Base-by-base conservation (phyloP, 805 yeast genomes). In the Blastobotrys mokoenaii region DNA sequence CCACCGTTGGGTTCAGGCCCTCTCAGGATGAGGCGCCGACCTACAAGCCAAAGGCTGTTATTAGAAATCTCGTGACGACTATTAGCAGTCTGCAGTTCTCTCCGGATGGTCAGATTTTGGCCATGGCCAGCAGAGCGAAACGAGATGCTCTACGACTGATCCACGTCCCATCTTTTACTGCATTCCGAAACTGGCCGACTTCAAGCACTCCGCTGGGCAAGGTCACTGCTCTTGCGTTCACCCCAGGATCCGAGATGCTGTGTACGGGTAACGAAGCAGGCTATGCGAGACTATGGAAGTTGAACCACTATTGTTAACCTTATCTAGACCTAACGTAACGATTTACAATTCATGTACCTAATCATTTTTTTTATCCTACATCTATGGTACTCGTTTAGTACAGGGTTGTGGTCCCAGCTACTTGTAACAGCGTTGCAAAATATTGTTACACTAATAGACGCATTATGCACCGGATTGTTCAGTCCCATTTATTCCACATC, bases 131-230 rank as follows among this genome's bases (percentile, higher is more conserved):
- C 7, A 73, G 94, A 56, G 87, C 82, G 3, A 79, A 81, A 67
- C 79, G 82, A 56, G 97, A 93, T 63, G 85, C 96, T 2, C 69
- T 93, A 49, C 76, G 89, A 57, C 62, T 93, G 51, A 89, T 87
- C 10, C 97, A 93, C 61, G 65, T 90, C 46, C 96, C 97, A 17
- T 74, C 84, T 20, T 86, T 90, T 52, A 76, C 85, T 15, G 95
- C 86, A 5, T 93, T 80, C 66, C 72, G 80, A 41, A 93, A 93
- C 69, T 93, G 98, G 98, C 99, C 99, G 14, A 93, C 97, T 1
- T 80, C 90, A 43, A 88, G 88, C 4, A 90, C 98, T 0, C 97
- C 98, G 9, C 73, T 93, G 53, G 99, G 98, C n/a, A 79, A 82
- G 53, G 96, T 93, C 30, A 85, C 96, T 0, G 65, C 80, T 14